Conservation (phyloP, 2,329 filamentous ascomycete genomes). For the Talaromyces pinophilus region DNA sequence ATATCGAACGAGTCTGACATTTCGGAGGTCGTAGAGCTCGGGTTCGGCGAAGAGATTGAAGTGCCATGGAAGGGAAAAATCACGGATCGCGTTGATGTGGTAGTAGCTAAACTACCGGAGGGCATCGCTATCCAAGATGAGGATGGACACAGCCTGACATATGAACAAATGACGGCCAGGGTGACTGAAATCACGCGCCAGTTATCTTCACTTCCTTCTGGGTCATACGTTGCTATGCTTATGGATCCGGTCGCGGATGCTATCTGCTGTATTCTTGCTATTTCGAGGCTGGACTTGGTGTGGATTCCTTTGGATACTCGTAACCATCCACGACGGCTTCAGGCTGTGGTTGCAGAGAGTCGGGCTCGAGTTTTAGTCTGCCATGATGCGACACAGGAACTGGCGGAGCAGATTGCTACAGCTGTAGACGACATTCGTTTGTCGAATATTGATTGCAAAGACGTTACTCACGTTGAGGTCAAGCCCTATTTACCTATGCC, state of each 20-base stretch:
- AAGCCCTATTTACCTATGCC: not conserved
- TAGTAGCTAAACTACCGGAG: conserved; percentile 28
- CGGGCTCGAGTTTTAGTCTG: conserved; percentile 35
- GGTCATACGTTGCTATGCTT: conserved; percentile 13
- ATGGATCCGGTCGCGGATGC: not conserved
- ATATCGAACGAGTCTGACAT: conserved; percentile 26
- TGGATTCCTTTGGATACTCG: conserved; percentile 45
- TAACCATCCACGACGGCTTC: conserved; percentile 35
- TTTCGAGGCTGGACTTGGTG: conserved; percentile 39
- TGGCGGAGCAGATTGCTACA: not conserved
- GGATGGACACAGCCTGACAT: conserved; percentile 35
- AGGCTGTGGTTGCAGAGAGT: conserved; percentile 32
- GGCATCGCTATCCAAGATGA: conserved; percentile 34
- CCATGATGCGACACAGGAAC: conserved; percentile 26
- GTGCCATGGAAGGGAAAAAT: conserved; percentile 39
- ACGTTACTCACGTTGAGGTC: not conserved
- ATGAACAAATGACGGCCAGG: conserved; percentile 28
- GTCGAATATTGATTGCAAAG: not conserved
- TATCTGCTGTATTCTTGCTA: conserved; percentile 33
- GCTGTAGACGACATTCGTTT: not conserved
- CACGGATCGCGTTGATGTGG: conserved; percentile 39
- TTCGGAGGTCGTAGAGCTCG: conserved; percentile 23
- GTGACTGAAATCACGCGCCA: not conserved
- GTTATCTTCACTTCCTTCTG: not conserved
- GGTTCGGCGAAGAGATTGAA: conserved; percentile 13